Base-by-base conservation (phyloP, 305 asterid genomes). In the Salvia sclarea region DNA sequence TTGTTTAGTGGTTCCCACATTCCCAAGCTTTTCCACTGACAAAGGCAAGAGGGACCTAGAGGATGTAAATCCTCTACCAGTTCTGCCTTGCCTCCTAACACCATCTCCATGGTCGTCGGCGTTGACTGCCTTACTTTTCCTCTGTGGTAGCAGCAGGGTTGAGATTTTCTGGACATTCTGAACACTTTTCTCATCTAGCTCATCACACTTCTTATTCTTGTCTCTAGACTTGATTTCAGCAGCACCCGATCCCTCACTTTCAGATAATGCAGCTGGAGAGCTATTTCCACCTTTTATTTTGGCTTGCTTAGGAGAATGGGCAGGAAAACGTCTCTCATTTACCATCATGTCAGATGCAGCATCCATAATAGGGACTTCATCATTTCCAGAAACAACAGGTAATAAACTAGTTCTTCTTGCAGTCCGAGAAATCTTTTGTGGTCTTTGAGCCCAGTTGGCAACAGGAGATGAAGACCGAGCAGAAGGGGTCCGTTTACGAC, bases 241-340 rank as follows among this genome's bases (percentile, higher is more conserved):
- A 77, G 89, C 85, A 63, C 93, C 96, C 24, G 88, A 89, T 78
- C 86, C 97, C 84, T 90, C 98, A 76, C 91, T 87, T 76, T 90
- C 98, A 71, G 96, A 93, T 61, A 88, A 78, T 59, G 88, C 81
- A 78, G 94, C 80, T 6, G 94, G 81, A 55, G 95, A 82, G 80
- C 81, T 80, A 76, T 53, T 79, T 63, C 81, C 98, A 60, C 74
- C 70, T 83, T 86, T 93, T 55, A 86, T 68, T 80, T 87, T 90
- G 68, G 78, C 75, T 78, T 82, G 94, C 76, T 82, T 89, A 63
- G 94, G 94, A 72, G 95, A 86, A 83, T 77, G 75, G 70, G 87
- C 80, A 70, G 87, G 73, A 75, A 81, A 80, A 66, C 76, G 82
- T 59, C 86, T 88, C 61, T 86, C 97, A 78, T 82, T 83, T 41